Base-by-base conservation (phyloP, 441 rosid species). In the Viola pubescens region DNA sequence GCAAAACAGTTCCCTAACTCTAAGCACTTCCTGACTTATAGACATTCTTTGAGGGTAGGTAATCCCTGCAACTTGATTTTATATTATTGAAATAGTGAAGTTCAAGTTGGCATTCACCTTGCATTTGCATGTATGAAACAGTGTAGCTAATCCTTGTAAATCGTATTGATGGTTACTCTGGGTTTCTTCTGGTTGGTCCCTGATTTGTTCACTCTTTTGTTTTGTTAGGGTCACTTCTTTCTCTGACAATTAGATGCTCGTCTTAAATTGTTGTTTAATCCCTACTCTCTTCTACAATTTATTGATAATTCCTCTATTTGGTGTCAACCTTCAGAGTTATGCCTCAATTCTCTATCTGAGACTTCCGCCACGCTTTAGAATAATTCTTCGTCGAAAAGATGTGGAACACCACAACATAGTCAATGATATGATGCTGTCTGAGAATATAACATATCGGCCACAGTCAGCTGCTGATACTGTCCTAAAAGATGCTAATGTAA, bases 391-490 rank as follows among this genome's bases (percentile, higher is more conserved):
- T 1, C 91, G 94, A 54, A 86, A 77, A 80, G 96, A 92, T 75
- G 80, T 92, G 14, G 89, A 84, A 70, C 97, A 89, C 67, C 98
- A 92, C 82, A 86, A 78, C 77, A 81, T 92, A 58, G 92, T 87
- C 62, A 89, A 92, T 73, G 98, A 92, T 66, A 89, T 92, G 98
- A 92, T 87, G 97, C 52, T 75, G 57, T 73, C 87, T 16, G 74
- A 83, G 58, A 75, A 70, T 69, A 55, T 83, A 53, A 87, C 86
- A 26, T 89, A 89, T 70, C 76, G 78, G 52, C 98, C 98, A 26
- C 87, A 84, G 69, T 69, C 74, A 62, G 73, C 58, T 48, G 69
- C 70, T 43, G 89, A 79, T 48, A 88, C 86, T 66, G 54, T 59
- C 7, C 55, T 52, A 3, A 89, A 75, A 62, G 84, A 77, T 67